These are phyloP conservation scores for Leccinellum albellum DNA, from an alignment of 768 basidiomycete genomes.

Conservation along the genomic window DNA sequence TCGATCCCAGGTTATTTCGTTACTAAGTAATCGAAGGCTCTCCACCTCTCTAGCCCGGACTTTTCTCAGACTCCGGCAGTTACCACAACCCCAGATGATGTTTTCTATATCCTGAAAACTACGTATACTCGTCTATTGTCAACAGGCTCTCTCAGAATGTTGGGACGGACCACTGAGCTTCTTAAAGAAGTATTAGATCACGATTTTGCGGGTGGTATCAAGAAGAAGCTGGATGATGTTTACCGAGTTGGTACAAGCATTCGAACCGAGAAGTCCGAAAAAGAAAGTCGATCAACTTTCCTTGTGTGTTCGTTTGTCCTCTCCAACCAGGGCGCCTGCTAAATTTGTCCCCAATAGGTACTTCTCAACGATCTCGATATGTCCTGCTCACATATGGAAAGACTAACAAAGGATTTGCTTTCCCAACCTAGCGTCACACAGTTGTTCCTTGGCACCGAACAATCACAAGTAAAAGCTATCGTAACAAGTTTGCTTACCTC, in stretches of 20 bases:
- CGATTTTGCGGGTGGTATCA: conserved; percentile 78
- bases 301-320: conserved; percentile 55
- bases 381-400: conserved; percentile 85
- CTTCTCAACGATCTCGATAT: conserved; percentile 93
- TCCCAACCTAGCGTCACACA: conserved; percentile 55
- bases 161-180: conserved; percentile 56
- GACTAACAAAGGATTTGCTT: conserved; percentile 64
- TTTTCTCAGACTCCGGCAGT: conserved; percentile 55
- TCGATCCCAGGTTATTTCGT: background rate
- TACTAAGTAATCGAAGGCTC: conserved; percentile 54
- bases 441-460: conserved; percentile 61
- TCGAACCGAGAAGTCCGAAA: conserved; percentile 73
- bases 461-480: conserved; percentile 43
- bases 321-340: background rate
- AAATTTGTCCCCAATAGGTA: conserved; percentile 45
- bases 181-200: conserved; percentile 75
- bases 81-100: conserved; percentile 87
- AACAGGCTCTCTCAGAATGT: conserved; percentile 60
- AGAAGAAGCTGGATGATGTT: conserved; percentile 84
- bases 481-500: conserved; percentile 52
- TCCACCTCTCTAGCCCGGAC: conserved; percentile 77
- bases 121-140: conserved; percentile 76
- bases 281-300: conserved; percentile 74
- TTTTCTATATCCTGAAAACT: conserved; percentile 91
- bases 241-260: conserved; percentile 56